These are phyloP conservation scores for Cystobasidium onofrii DNA, from an alignment of 768 basidiomycete species.

Conservation along the genomic window DNA sequence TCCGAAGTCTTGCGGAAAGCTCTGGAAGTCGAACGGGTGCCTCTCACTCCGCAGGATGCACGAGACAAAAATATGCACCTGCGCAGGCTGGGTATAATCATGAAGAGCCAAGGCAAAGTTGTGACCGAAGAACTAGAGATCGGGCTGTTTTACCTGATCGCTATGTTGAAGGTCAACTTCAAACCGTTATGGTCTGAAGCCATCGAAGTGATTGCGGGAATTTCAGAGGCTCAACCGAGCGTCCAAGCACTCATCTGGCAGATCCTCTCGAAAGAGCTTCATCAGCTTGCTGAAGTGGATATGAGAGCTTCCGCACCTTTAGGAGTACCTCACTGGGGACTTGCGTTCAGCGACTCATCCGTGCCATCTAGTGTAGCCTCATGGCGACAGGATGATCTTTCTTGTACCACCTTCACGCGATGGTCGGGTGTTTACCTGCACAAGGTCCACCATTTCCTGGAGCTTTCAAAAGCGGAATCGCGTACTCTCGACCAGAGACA, in stretches of 20 bases:
- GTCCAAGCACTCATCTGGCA: not conserved
- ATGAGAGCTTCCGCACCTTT: not conserved
- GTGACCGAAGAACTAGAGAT: constrained; percentile 18
- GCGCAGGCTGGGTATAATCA: constrained; percentile 55
- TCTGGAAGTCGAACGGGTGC: constrained; percentile 69
- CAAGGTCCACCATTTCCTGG: not conserved
- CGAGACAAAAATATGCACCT: constrained; percentile 76
- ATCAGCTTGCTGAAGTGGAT: not conserved
- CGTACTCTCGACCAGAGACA: not conserved
- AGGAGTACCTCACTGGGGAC: not conserved
- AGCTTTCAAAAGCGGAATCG: not conserved
- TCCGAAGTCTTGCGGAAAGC: not conserved
- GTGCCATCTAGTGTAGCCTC: not conserved
- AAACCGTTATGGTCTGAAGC: constrained; percentile 83
- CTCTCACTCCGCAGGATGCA: constrained; percentile 68
- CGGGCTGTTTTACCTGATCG: not conserved
- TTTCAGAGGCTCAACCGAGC: not conserved
- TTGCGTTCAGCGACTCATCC: not conserved
- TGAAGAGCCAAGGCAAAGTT: constrained; percentile 2
- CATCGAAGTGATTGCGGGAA: constrained; percentile 42
- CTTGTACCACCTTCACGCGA: not conserved
- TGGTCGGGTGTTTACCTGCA: not conserved
- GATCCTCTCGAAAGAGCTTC: not conserved
- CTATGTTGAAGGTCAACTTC: constrained; percentile 71
- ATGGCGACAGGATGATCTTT: not conserved